Conservation (phyloP, 2,329 filamentous ascomycete species). For the Plenodomus tracheiphilus region DNA sequence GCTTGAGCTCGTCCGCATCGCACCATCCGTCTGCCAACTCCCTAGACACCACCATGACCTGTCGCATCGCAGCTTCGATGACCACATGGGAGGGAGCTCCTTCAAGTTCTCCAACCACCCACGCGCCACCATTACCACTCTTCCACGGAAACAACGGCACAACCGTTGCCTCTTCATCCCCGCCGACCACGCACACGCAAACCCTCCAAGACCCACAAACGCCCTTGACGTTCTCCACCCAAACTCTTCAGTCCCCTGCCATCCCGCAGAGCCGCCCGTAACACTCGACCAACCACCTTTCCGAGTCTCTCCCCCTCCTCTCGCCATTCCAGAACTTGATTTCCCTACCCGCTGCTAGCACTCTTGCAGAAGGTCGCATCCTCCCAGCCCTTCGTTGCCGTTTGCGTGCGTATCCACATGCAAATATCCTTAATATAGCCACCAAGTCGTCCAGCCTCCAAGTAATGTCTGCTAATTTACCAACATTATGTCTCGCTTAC, state of each 20-base stretch:
- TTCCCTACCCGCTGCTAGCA: background rate
- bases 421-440: slow-evolving; percentile 18
- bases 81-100: too few relatives aligned
- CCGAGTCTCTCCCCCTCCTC: background rate
- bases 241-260: slow-evolving; percentile 5
- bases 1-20: background rate
- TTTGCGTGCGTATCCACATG: background rate
- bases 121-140: background rate
- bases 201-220: slow-evolving; percentile 8
- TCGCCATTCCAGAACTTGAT: background rate
- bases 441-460: too few relatives aligned
- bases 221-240: background rate
- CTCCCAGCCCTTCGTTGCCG: background rate
- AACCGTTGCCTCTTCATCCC: slow-evolving; percentile 1
- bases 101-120: background rate
- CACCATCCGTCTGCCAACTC: background rate
- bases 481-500: background rate
- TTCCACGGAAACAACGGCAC: background rate
- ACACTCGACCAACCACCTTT: slow-evolving; percentile 13
- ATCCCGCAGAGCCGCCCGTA: slow-evolving; percentile 37
- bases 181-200: slow-evolving; percentile 2
- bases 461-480: slow-evolving; percentile 19
- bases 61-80: background rate
- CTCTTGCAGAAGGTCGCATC: slow-evolving; percentile 2
- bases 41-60: background rate